phyloP scores from a whole-genome alignment of 2,329 filamentous ascomycete species.

The Drechslerella stenobrocha region DNA sequence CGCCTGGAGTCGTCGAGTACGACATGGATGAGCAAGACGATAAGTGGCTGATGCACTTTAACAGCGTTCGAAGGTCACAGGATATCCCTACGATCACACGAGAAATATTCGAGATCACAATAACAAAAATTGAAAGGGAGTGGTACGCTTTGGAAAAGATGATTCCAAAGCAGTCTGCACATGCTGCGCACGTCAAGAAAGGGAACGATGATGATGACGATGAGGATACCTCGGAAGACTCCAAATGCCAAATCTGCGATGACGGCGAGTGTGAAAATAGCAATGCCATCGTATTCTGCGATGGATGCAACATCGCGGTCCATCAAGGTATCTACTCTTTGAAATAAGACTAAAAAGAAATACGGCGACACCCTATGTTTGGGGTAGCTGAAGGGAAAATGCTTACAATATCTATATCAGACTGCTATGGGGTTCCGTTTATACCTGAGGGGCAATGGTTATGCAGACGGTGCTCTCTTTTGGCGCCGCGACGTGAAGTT shows the following conservation, averaged over 20 bases:
- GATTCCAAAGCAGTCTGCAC: constrained; percentile 94
- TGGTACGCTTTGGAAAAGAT: constrained; percentile 95
- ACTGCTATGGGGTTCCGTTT: constrained; percentile 98
- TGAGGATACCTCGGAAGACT: constrained; percentile 72
- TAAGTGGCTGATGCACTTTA: constrained; percentile 87
- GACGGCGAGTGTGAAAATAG: constrained; percentile 99
- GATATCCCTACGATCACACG: constrained; percentile 82
- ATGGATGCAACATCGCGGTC: constrained; percentile 94
- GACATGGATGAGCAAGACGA: constrained; percentile 99
- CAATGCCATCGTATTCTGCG: constrained; percentile 98
- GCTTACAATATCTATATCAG: constrained; percentile 55
- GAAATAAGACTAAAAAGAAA: no score
- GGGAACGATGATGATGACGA: constrained; percentile 49
- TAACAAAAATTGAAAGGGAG: constrained; percentile 98
- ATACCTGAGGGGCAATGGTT: constrained; percentile 99
- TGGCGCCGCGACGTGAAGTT: constrained; percentile 87
- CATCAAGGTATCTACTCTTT: constrained; percentile 67
- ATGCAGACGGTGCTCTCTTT: constrained; percentile 84
- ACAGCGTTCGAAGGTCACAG: constrained; percentile 72
- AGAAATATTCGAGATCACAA: constrained; percentile 93
- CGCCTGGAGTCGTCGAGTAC: constrained; percentile 85
- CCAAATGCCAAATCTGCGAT: constrained; percentile 95
- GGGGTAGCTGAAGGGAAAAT: not conserved
- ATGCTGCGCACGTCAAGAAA: constrained; percentile 74
- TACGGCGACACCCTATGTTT: no score